Conservation (phyloP, 164 flowering plant species). For the Annona cherimola region DNA sequence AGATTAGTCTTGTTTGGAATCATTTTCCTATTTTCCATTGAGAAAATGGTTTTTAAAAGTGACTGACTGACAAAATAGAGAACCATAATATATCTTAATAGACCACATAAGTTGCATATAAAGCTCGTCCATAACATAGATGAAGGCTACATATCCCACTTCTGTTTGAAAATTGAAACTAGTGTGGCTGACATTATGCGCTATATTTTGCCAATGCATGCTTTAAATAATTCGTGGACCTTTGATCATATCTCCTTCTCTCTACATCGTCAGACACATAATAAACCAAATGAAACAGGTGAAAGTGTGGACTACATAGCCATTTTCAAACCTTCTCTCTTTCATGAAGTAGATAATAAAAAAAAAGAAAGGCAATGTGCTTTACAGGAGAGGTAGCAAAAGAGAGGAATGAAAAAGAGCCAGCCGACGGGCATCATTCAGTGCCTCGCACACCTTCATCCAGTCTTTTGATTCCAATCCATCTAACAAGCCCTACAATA, state of each 20-base stretch:
- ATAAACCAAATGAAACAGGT: background rate
- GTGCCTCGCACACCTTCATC: slow-evolving; percentile 67
- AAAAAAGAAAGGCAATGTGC: background rate
- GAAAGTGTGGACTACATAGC: background rate
- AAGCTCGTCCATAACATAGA: no score
- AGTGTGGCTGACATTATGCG: no score
- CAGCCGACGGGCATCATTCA: slow-evolving; percentile 62
- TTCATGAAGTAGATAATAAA: background rate
- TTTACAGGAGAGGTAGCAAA: slow-evolving; percentile 68
- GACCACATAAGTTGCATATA: no score
- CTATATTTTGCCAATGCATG: no score
- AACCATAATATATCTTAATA: no score
- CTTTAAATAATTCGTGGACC: background rate
- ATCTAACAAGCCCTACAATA: slow-evolving; percentile 46
- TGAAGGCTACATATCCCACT: no score
- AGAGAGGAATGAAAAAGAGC: slow-evolving; percentile 56
- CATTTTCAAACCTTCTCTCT: background rate
- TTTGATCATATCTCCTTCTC: background rate
- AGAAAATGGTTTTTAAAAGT: no score
- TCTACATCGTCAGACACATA: background rate
- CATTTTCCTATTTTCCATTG: no score
- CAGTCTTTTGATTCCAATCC: slow-evolving; percentile 80
- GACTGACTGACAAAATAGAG: no score
- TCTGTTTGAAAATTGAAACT: no score
- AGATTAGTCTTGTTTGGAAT: no score